Conservation (phyloP, 768 basidiomycete genomes). For the Calocera cornea region DNA sequence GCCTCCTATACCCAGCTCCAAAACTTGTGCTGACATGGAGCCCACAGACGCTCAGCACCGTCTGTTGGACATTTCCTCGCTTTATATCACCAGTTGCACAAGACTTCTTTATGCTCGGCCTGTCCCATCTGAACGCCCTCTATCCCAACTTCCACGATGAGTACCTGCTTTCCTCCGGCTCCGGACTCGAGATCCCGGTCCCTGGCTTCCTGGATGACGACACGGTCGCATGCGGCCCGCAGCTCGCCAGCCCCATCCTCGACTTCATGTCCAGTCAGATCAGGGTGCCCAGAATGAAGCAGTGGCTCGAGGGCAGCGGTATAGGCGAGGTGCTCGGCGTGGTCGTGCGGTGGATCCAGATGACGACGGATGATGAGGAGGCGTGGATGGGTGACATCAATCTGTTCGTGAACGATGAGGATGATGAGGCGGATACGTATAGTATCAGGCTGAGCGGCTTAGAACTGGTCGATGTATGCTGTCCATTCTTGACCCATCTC, state of each 20-base stretch:
- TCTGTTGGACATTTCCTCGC: conserved; percentile 71
- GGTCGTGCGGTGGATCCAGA: conserved; percentile 63
- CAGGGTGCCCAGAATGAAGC: conserved; percentile 50
- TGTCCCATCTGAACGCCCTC: conserved; percentile 41
- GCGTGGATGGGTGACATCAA: conserved; percentile 84
- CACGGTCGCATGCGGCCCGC: conserved; percentile 47
- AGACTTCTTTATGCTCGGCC: conserved; percentile 21
- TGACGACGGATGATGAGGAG: conserved; percentile 85
- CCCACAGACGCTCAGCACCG: conserved; percentile 57
- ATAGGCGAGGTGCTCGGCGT: conserved; percentile 25
- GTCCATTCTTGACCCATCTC: not conserved
- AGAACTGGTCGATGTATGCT: conserved; percentile 60
- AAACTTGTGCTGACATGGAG: not conserved
- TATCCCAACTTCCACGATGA: conserved; percentile 30
- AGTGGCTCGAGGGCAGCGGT: conserved; percentile 44
- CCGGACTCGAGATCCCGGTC: conserved; percentile 16
- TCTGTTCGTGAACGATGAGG: conserved; percentile 86
- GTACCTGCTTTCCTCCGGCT: conserved; percentile 24
- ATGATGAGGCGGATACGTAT: conserved; percentile 74
- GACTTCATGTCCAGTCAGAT: conserved; percentile 60
- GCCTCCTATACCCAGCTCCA: conserved; percentile 7
- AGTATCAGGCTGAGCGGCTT: conserved; percentile 73
- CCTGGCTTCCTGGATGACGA: conserved; percentile 26
- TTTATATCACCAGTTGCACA: conserved; percentile 39
- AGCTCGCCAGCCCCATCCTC: conserved; percentile 62